phyloP scores from a whole-genome alignment of 345 rosid genomes.

The Bruguiera parviflora region DNA sequence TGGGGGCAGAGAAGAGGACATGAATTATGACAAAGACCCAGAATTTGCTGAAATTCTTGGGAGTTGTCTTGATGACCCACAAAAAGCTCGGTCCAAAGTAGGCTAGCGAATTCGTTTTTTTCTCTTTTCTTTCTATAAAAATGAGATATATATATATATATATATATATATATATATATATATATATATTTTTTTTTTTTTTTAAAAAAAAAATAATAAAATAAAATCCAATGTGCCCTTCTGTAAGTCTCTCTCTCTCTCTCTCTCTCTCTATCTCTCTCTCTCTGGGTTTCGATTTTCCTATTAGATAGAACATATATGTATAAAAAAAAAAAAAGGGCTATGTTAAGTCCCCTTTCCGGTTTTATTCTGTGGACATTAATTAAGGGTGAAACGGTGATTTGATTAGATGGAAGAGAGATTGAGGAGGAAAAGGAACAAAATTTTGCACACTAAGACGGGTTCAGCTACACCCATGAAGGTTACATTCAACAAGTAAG shows the following conservation, averaged over 20 bases:
- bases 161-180: too few species aligned
- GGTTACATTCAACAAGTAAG: slow-evolving; percentile 83
- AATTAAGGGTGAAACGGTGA: slow-evolving; percentile 11
- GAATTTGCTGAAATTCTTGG: slow-evolving; percentile 86
- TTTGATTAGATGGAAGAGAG: slow-evolving; percentile 77
- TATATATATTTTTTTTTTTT: too few species aligned
- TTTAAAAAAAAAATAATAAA: too few species aligned
- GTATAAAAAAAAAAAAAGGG: too few species aligned
- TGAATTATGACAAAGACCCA: slow-evolving; percentile 73
- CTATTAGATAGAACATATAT: too few species aligned
- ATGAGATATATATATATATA: too few species aligned
- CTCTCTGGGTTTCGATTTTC: too few species aligned
- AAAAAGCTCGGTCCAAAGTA: slow-evolving; percentile 71
- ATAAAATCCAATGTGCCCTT: too few species aligned
- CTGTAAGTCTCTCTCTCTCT: too few species aligned
- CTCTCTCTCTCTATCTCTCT: too few species aligned
- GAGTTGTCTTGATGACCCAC: slow-evolving; percentile 64
- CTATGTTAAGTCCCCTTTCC: background rate
- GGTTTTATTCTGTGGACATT: background rate
- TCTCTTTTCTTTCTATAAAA: background rate
- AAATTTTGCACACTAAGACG: slow-evolving; percentile 71
- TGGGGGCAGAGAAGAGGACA: slow-evolving; percentile 45
- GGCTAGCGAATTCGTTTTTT: slow-evolving; percentile 9
- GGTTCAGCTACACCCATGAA: slow-evolving; percentile 74
- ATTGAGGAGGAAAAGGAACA: slow-evolving; percentile 75